These are phyloP conservation scores for Crucihimalaya himalaica DNA, from an alignment of 345 rosid species.

Conservation along the genomic window DNA sequence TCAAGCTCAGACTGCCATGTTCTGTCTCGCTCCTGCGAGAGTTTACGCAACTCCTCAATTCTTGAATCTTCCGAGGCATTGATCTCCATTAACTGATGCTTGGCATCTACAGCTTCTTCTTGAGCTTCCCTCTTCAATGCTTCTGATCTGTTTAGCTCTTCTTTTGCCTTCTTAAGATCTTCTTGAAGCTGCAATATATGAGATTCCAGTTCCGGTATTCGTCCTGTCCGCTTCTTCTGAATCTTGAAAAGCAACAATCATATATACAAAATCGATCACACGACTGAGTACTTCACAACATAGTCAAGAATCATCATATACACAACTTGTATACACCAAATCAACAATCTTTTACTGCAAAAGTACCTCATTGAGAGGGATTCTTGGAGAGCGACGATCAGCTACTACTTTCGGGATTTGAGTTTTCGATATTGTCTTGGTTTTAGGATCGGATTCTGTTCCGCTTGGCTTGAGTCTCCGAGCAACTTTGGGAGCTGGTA, in stretches of 20 bases:
- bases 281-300: not conserved
- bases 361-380: constrained; percentile 71
- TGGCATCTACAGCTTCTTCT: constrained; percentile 77
- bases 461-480: constrained; percentile 58
- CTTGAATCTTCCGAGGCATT: constrained; percentile 78
- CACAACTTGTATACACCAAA: not conserved
- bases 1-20: constrained; percentile 95
- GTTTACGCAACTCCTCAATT: constrained; percentile 72
- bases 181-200: constrained; percentile 75
- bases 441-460: constrained; percentile 47
- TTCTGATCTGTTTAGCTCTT: constrained; percentile 72
- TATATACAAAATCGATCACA: not conserved
- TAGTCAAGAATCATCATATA: not conserved
- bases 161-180: constrained; percentile 83
- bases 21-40: constrained; percentile 82
- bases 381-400: constrained; percentile 74
- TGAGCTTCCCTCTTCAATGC: constrained; percentile 55
- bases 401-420: constrained; percentile 60
- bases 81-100: constrained; percentile 68
- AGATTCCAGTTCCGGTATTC: constrained; percentile 62
- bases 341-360: constrained; percentile 4
- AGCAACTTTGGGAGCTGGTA: constrained; percentile 51
- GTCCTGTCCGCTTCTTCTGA: constrained; percentile 62
- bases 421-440: constrained; percentile 55
- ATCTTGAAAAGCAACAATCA: constrained; percentile 29